Base-by-base conservation (phyloP, 1,139 yeast species). In the Candida buenavistaensis region DNA sequence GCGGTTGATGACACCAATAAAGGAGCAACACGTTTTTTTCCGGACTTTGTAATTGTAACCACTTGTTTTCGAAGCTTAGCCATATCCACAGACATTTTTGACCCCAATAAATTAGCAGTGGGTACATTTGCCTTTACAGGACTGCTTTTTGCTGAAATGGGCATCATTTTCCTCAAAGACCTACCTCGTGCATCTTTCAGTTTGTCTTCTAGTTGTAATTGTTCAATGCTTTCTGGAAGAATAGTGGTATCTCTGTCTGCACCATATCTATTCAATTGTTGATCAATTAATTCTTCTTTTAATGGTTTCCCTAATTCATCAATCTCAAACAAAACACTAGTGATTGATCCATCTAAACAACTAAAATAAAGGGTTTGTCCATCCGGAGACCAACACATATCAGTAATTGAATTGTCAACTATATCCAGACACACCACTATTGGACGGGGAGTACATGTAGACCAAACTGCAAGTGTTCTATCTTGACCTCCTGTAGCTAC, bases 21-120 rank as follows among this genome's bases (percentile, higher is more conserved):
- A 1, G 98, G 97, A 0, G 95, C 79, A 2, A 92, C 92, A 44
- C 97, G 66, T 48, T 89, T 89, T 52, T 81, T 83, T 10, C 97
- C 97, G 28, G 83, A 78, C 50, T 84, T 85, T 6, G 84, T 80
- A 14, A 82, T 67, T 2, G 85, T 75, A 3, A 81, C 53, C 21
- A 41, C 39, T 30, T 47, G 44, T 35, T 49, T 46, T 38, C 43
- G 30, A 9, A 42, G 33, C 23, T 37, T 37, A 5, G 30, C 33
- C 9, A 41, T 40, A 40, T 45, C 46, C 24, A 39, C 31, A 5
- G 36, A 17, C 19, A 17, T 17, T 17, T 17, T 17, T 17, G 19
- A 17, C 19, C 7, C 19, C 19, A 17, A 17, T 7, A 17, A 7
- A 17, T 17, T 7, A 17, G 7, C 19, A 6, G 5, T 17, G 5